Percentiles rank a stretch among this genome's conserved stretches.
These are phyloP conservation scores for Verticillium albo-atrum DNA, from an alignment of 2,329 filamentous ascomycete species.

Conservation along the genomic window DNA sequence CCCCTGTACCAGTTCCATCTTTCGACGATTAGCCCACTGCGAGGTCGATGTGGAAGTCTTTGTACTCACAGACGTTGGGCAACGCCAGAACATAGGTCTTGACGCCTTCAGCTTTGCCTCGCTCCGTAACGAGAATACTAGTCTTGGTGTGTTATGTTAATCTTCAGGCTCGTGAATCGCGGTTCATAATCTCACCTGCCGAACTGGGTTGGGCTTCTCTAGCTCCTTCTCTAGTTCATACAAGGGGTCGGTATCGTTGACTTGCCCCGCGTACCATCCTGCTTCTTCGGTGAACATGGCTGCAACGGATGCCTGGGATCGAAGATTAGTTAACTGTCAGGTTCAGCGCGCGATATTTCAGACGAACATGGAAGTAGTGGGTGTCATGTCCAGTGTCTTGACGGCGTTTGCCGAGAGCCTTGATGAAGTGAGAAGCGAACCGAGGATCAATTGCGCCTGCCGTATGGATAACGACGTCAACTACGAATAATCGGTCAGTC, in stretches of 20 bases:
- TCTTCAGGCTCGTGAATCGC: too few relatives aligned
- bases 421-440: conserved; percentile 22
- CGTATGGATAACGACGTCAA: conserved; percentile 30
- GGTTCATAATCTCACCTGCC: conserved; percentile 15
- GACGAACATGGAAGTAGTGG: conserved; percentile 28
- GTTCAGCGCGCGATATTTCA: accelerated
- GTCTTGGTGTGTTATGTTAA: conserved; percentile 14
- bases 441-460: conserved; percentile 23
- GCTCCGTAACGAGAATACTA: conserved; percentile 21
- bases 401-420: conserved; percentile 24
- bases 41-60: neutral
- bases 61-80: conserved; percentile 21
- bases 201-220: conserved; percentile 17
- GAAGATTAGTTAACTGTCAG: accelerated
- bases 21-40: neutral
- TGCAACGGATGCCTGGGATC: conserved; percentile 18
- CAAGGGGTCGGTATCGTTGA: conserved; percentile 24
- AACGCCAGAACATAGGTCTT: conserved; percentile 22
- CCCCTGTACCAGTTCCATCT: conserved; percentile 28
- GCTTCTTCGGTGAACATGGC: conserved; percentile 19
- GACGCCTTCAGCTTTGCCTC: conserved; percentile 20
- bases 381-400: conserved; percentile 17
- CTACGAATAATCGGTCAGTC: conserved; percentile 14
- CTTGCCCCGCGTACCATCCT: conserved; percentile 24
- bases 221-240: conserved; percentile 23